Percentiles rank a stretch among this genome's conserved stretches.
Conservation (phyloP, 108 stramenopile species). For the Cyclotella choctawhatcheeana region DNA sequence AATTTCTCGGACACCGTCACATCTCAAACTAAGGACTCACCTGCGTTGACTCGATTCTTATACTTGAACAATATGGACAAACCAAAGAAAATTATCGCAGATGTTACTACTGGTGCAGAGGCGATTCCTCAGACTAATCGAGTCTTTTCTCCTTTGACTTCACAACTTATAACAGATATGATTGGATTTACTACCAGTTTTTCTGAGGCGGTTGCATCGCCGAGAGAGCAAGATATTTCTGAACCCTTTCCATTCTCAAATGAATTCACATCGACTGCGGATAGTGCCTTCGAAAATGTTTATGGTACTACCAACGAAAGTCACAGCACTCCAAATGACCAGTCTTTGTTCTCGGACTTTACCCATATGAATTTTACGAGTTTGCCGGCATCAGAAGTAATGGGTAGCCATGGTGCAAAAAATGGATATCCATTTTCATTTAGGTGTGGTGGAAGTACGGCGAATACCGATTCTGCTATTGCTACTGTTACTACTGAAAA, state of each 20-base stretch:
- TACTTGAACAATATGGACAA: neutral
- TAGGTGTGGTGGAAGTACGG: neutral
- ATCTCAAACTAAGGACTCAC: neutral
- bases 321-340: neutral
- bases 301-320: too few species aligned
- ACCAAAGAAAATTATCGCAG: neutral
- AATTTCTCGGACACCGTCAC: neutral
- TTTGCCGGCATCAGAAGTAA: neutral
- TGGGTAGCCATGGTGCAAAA: neutral
- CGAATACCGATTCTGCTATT: neutral
- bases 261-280: neutral
- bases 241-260: neutral
- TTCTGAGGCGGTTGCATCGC: neutral
- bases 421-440: neutral
- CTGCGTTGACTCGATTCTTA: neutral
- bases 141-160: neutral
- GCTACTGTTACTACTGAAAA: neutral
- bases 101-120: neutral
- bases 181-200: constrained; percentile 10
- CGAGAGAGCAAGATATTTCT: neutral
- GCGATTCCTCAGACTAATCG: neutral
- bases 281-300: neutral
- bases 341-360: neutral
- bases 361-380: neutral
- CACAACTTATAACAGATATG: neutral